phyloP scores from a whole-genome alignment of 306 rosid genomes.

The Calophaca sinica region DNA sequence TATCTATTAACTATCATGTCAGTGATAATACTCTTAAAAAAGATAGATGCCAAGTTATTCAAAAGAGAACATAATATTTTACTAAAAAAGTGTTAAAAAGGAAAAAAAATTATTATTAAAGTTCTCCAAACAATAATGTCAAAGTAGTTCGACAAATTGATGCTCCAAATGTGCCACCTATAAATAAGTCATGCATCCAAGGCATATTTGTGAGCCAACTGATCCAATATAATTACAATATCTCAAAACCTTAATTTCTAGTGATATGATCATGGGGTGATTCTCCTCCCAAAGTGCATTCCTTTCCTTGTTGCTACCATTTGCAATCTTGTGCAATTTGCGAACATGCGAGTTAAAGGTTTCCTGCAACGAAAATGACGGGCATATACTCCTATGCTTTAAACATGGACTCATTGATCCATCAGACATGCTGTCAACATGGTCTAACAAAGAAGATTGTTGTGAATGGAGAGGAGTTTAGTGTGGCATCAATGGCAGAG shows the following conservation, averaged over 20 bases:
- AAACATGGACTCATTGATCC: slow-evolving; percentile 12
- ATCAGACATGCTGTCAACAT: slow-evolving; percentile 1
- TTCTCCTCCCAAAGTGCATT: not conserved
- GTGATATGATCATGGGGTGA: not conserved
- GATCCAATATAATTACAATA: too few species aligned
- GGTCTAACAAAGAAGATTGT: slow-evolving; percentile 15
- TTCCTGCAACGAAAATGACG: slow-evolving; percentile 4
- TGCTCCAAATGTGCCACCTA: not conserved
- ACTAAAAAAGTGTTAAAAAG: too few species aligned
- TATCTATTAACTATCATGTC: too few species aligned
- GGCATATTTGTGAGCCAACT: not conserved
- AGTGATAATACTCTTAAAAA: too few species aligned
- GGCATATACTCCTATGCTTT: not conserved
- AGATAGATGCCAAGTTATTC: too few species aligned
- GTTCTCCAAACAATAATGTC: too few species aligned
- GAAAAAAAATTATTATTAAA: too few species aligned
- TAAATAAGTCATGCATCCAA: not conserved
- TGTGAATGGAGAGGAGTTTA: slow-evolving; percentile 17
- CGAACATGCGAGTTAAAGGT: not conserved
- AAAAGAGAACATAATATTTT: too few species aligned
- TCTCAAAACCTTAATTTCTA: not conserved
- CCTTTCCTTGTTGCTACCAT: not conserved
- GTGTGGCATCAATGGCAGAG: slow-evolving; percentile 25
- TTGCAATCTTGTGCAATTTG: slow-evolving; percentile 12
- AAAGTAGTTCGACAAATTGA: not conserved